Evolutionary conservation across 2,329 filamentous ascomycete species (phyloP).

Genomic region (Apiospora rasikravindrae): DNA sequence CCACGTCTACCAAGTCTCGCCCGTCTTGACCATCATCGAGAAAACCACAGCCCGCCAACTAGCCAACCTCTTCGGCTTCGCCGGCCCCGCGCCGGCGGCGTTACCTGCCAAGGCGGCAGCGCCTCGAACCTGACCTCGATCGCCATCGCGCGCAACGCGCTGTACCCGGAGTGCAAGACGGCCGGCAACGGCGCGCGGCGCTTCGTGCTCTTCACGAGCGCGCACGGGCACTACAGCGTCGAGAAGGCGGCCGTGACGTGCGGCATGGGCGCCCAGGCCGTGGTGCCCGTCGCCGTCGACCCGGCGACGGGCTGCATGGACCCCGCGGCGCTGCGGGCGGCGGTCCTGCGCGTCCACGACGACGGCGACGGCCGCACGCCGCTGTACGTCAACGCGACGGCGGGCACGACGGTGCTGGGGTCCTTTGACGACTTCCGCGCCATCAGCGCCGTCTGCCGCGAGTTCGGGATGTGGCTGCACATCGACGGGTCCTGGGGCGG

Average conservation of each 20-base stretch:
- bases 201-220: conserved; percentile 87
- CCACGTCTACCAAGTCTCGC: conserved; percentile 93
- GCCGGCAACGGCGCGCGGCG: conserved; percentile 68
- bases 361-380: conserved; percentile 72
- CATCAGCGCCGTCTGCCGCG: conserved; percentile 73
- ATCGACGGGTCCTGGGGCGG: conserved; percentile 94
- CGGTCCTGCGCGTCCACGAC: conserved; percentile 53
- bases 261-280: conserved; percentile 78
- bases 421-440: conserved; percentile 81
- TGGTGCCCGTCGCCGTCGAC: conserved; percentile 79
- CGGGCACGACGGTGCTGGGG: conserved; percentile 91
- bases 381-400: conserved; percentile 94
- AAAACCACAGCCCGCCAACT: conserved; percentile 78
- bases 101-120: conserved; percentile 65
- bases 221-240: conserved; percentile 91
- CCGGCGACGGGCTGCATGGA: conserved; percentile 70
- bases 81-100: conserved; percentile 69
- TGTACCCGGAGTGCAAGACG: conserved; percentile 79
- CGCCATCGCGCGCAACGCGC: conserved; percentile 79
- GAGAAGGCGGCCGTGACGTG: conserved; percentile 94
- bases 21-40: conserved; percentile 85
- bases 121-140: conserved; percentile 74
- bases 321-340: conserved; percentile 64
- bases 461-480: conserved; percentile 85
- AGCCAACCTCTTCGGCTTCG: conserved; percentile 78